phyloP scores from a whole-genome alignment of 148 eudicot species.

The Dysphania ambrosioides region DNA sequence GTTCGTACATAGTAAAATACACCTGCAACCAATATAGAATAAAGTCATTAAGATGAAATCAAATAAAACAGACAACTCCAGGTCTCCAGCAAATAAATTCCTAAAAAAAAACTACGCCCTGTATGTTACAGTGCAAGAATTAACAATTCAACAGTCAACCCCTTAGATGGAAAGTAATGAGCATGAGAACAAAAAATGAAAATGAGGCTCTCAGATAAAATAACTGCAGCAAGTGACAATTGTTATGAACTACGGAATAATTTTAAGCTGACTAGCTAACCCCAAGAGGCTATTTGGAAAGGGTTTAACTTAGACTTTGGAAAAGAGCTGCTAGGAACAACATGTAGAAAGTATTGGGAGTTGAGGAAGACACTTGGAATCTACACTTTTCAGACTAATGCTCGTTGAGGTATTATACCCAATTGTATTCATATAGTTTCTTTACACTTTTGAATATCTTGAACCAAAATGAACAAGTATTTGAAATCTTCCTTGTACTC shows the following conservation, averaged over 20 bases:
- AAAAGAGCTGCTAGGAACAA: too few relatives aligned
- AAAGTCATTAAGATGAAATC: not conserved
- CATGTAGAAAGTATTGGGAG: not conserved
- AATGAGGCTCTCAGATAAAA: not conserved
- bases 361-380: not conserved
- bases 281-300: too few relatives aligned
- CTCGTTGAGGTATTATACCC: too few relatives aligned
- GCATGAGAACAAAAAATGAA: not conserved
- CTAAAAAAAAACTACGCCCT: not conserved
- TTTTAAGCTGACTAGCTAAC: too few relatives aligned
- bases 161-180: too few relatives aligned
- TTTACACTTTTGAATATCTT: not conserved
- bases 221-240: not conserved
- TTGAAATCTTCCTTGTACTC: not conserved
- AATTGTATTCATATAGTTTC: not conserved
- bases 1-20: conserved; percentile 86
- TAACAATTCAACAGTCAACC: too few relatives aligned
- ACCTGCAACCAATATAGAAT: conserved; percentile 48
- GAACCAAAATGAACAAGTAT: not conserved
- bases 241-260: too few relatives aligned
- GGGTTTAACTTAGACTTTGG: too few relatives aligned
- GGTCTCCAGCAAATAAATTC: not conserved
- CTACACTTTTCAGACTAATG: not conserved
- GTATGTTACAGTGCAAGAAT: too few relatives aligned
- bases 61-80: not conserved